A percentile compares a stretch with the other conserved stretches of the same genome.
Conservation (phyloP, 192 early-diverging fungal species). For the Backusella parvicylindrica region DNA sequence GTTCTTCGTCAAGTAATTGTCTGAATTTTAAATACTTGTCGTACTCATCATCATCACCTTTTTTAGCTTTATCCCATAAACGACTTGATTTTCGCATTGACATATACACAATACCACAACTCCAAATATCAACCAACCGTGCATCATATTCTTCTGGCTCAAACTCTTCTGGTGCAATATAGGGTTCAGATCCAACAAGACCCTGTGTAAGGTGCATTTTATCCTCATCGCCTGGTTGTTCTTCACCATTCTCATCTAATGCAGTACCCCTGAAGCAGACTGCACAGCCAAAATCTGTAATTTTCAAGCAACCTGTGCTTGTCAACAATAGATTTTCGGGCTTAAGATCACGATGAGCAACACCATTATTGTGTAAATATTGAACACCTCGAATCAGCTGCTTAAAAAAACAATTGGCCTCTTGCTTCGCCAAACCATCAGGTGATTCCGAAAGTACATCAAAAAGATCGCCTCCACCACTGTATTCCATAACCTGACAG, state of each 20-base stretch:
- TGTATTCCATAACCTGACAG: conserved; percentile 80
- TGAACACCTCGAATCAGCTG: conserved; percentile 86
- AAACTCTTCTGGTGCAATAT: conserved; percentile 94
- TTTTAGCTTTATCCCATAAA: conserved; percentile 18
- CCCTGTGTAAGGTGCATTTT: conserved; percentile 80
- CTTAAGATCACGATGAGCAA: conserved; percentile 84
- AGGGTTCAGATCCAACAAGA: conserved; percentile 88
- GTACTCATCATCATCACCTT: background rate
- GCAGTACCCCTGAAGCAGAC: conserved; percentile 73
- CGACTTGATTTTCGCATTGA: conserved; percentile 6
- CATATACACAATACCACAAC: conserved; percentile 74
- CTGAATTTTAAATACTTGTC: conserved; percentile 12
- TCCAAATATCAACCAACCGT: conserved; percentile 88
- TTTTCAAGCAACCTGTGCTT: conserved; percentile 74
- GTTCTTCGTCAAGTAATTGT: conserved; percentile 8
- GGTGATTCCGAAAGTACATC: conserved; percentile 58
- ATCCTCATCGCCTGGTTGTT: conserved; percentile 39
- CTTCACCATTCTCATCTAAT: background rate
- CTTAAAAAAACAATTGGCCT: conserved; percentile 81
- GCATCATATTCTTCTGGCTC: conserved; percentile 82
- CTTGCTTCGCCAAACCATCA: conserved; percentile 42
- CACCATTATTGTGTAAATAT: conserved; percentile 90
- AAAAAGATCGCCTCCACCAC: conserved; percentile 76
- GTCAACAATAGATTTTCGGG: conserved; percentile 89
- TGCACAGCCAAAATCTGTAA: conserved; percentile 96